Base-by-base conservation (phyloP, 2,329 filamentous ascomycete genomes). In the Aspergillus aculeatinus region DNA sequence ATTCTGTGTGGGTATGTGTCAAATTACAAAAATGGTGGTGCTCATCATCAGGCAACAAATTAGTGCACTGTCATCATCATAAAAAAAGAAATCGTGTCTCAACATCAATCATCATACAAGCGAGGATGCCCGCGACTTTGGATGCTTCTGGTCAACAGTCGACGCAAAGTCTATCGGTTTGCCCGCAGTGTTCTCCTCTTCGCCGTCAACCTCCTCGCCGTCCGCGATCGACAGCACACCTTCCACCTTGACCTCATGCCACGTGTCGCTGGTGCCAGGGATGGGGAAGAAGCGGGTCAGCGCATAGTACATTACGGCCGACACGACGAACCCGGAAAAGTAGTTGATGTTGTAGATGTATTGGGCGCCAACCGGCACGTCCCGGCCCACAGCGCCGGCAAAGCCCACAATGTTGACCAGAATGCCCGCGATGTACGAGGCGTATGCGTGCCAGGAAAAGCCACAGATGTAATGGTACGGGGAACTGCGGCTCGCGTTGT, bases 291-390 rank as follows among this genome's bases (percentile, higher is more conserved):
- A 35, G 60, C 79, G 84, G 73, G 88, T 92, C 1, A 96, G 80
- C 0, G 74, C 57, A 79, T 85, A 96, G 77, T 97, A 97, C 7
- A 87, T 77, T 0, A 64, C 71, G 0, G 80, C 80, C 0, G 91
- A 85, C 11, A 96, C 84, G 51, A 91, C 80, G 72, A 96, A 93
- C 0, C 93, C 93, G 48, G 85, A 84, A 74, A 97, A 96, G 80
- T 93, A 97, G 76, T 96, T 96, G 68, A 97, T 71, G 65, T 92
- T 90, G 80, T 96, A 97, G 61, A 97, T 86, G 71, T 96, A 96
- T 0, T 84, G 86, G 0, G 94, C 93, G 1, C 89, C 92, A 5
- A 85, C 80, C 0, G 94, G 93, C 0, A 96, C 91, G 0, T 78
- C 71, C 21, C 73, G 76, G 0, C 91, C 91, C 27, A 96, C 84